Percentiles rank a stretch among this genome's conserved stretches.
Evolutionary conservation across 371 early-diverging fungal genomes (phyloP).

Genomic region (Mucor racemosus): DNA sequence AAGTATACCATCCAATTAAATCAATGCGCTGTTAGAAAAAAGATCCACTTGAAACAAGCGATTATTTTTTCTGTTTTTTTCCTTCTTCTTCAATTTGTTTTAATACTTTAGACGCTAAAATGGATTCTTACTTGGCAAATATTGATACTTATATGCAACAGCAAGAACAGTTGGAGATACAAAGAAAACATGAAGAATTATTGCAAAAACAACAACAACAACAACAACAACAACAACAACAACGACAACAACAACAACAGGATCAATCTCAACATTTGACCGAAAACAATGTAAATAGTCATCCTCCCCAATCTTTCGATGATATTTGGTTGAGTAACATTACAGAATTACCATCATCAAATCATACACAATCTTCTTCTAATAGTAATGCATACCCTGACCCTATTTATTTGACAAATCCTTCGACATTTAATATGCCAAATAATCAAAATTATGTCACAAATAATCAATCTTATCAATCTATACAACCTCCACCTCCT

Average conservation of each 20-base stretch:
- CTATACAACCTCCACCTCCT: slow-evolving; percentile 14
- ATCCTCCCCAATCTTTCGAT: background rate
- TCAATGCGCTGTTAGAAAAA: background rate
- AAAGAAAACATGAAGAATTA: background rate
- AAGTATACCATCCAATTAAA: background rate
- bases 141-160: slow-evolving; percentile 26
- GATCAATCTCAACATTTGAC: background rate
- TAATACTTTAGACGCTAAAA: background rate
- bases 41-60: background rate
- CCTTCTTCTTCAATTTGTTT: background rate
- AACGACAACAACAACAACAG: too few species aligned
- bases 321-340: slow-evolving; percentile 17
- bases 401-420: background rate
- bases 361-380: background rate
- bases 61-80: background rate
- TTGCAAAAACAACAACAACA: background rate
- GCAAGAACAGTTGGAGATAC: slow-evolving; percentile 12
- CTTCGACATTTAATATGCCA: background rate
- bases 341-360: background rate
- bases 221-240: background rate
- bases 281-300: background rate
- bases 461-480: background rate
- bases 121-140: slow-evolving; percentile 26
- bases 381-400: background rate
- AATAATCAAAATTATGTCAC: background rate